Evolutionary conservation across 73 alveolate genomes (phyloP), one percentile per base, ranked within the genome.

Genomic region (Paramecium caudatum): DNA sequence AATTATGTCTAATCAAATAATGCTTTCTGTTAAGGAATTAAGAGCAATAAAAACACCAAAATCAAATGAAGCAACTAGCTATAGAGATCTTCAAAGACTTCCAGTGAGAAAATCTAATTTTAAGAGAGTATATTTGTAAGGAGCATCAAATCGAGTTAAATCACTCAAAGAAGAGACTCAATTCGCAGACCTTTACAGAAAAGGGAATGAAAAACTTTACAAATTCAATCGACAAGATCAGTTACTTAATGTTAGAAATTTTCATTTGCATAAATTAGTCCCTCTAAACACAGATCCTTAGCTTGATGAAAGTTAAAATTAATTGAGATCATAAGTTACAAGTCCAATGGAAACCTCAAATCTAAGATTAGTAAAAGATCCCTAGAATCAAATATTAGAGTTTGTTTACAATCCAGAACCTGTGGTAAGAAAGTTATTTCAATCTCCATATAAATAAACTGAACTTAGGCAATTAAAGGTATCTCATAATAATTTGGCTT

Each of bases 141-240:
- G 88, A 19, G 88, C 88, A 34, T 41, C 69, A 0, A 21, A 74
- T 45, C 36, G 88, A 47, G 88, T 74, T 15, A 37, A 45, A 23
- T 37, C 69, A 39, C 19, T 74, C 15, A 74, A 74, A 10, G 88
- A 74, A 23, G 88, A 74, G 32, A 37, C 36, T 19, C n/a, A 37
- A 45, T 74, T 74, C 43, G 88, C 88, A 15, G 88, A 74, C 5
- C 21, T 47, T 8, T 30, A 39, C 23, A 74, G 88, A 74, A 17
- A 43, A 27, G 47, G 62, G 8, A 41, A 74, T 27, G 88, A 74
- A 23, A 74, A 45, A 23, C 13, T 37, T 21, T 45, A 19, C 21
- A 74, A 74, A 74, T 74, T 45, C 8, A 37, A 36, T 17, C n/a
- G 88, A 74, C 27, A 37, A 16, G 88, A 74, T 74, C 46, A 74